phyloP scores from a whole-genome alignment of 139 green algal genomes.

The Chlorella sp. region DNA sequence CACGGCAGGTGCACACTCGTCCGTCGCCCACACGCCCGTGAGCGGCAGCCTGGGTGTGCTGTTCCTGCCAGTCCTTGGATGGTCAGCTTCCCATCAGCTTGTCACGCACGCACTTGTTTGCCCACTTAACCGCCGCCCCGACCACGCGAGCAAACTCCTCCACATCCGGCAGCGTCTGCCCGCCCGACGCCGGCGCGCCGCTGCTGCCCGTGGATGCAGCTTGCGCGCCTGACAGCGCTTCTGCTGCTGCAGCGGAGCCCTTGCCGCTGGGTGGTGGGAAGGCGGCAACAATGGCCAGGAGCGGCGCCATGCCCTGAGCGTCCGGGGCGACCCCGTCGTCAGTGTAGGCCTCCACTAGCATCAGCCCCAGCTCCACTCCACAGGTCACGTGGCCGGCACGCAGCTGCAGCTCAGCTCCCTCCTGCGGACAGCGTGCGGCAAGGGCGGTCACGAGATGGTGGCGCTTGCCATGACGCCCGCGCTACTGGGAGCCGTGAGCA shows the following conservation, averaged over 20 bases:
- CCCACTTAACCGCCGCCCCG: background rate
- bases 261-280: background rate
- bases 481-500: background rate
- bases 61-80: too few relatives aligned
- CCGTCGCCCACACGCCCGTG: too few relatives aligned
- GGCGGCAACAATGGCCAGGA: background rate
- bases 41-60: too few relatives aligned
- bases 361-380: constrained; percentile 47
- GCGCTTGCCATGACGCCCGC: background rate
- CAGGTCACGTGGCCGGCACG: constrained; percentile 41
- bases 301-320: background rate
- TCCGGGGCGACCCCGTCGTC: background rate
- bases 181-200: too few relatives aligned
- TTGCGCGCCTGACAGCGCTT: too few relatives aligned
- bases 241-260: background rate
- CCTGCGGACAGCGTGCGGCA: constrained; percentile 19
- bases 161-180: background rate
- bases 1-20: too few relatives aligned
- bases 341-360: constrained; percentile 39
- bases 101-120: background rate
- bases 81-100: too few relatives aligned
- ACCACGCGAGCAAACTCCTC: background rate
- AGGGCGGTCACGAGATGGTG: background rate
- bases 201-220: background rate
- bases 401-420: constrained; percentile 54